Evolutionary conservation across 2,329 filamentous ascomycete species (phyloP), one percentile per base, ranked within the genome.

Genomic region (Colletotrichum navitas): DNA sequence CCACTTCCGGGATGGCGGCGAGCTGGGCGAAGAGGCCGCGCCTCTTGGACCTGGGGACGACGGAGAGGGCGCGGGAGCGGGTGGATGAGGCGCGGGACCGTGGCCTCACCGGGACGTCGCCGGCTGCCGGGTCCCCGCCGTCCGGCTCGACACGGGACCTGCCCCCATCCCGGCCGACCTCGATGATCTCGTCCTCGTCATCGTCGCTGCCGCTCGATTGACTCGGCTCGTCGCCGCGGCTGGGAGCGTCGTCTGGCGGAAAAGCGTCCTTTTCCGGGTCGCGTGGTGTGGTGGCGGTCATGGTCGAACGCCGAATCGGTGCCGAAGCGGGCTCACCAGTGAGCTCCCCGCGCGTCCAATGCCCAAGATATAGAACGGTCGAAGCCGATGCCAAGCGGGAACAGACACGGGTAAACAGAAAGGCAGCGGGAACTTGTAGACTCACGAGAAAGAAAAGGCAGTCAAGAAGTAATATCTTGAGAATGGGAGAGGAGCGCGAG

Each of bases 1-100:
- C 90, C 18, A 97, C 90, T 81, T 98, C 95, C 1, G 94, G 92
- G 21, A 97, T 85, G 41, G 97, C 72, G 1, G 92, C 85, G 16
- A 97, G 84, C 47, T 87, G 87, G 1, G 90, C 91, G 59, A 97
- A 86, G 1, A 97, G 83, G 0, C 95, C 95, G 76, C 94, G 86
- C 60, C 94, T 88, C 68, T 82, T 75, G 0, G 80, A 77, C 41
- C 84, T 80, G 36, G 87, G 83, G 18, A 89, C 78, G 55, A 87
- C 74, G 43, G 77, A 71, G 59, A 79, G 74, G 5, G 80, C 68
- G n/a, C 79, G 78, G 8, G 85, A 84, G 45, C 80, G 79, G 10
- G 78, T 75, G 8, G 83, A 85, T 0, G 84, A 83, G 18, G 80
- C 76, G 39, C 79, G 80, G 16, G 83, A 82, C 59, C 72, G 71